Evolutionary conservation across 257 asterid genomes (phyloP).

Genomic region (Euphrasia confusa): DNA sequence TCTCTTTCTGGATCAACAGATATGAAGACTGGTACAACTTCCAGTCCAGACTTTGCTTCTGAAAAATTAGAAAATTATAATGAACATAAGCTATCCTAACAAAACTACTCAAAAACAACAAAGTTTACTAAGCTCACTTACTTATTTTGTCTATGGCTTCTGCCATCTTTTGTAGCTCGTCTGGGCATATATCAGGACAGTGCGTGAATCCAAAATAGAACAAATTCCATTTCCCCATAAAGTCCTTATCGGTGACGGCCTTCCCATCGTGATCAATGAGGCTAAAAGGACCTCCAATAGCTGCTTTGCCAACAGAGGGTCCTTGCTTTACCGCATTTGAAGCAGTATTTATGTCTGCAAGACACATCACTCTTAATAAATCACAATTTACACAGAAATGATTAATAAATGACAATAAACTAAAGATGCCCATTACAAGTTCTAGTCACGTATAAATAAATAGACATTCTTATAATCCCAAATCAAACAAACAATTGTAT

Average conservation of each 20-base stretch:
- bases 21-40: slow-evolving; percentile 81
- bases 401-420: not conserved
- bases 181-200: slow-evolving; percentile 99
- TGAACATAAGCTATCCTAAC: not conserved
- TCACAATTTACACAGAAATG: not conserved
- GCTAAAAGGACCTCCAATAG: slow-evolving; percentile 88
- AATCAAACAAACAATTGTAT: not conserved
- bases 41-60: slow-evolving; percentile 72
- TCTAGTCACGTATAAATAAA: not conserved
- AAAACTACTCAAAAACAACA: not conserved
- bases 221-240: slow-evolving; percentile 80
- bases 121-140: slow-evolving; percentile 32
- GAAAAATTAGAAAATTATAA: slow-evolving; percentile 26
- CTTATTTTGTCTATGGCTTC: slow-evolving; percentile 86
- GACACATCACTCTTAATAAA: slow-evolving; percentile 15
- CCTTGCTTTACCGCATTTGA: slow-evolving; percentile 65
- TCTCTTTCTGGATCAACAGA: slow-evolving; percentile 98
- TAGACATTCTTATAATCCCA: not conserved
- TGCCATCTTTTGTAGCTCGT: slow-evolving; percentile 82
- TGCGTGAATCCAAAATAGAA: slow-evolving; percentile 92
- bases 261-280: slow-evolving; percentile 86
- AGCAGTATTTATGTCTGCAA: slow-evolving; percentile 59
- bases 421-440: not conserved
- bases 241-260: slow-evolving; percentile 67
- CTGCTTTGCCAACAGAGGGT: slow-evolving; percentile 83